Base-by-base conservation (phyloP, 2,329 filamentous ascomycete genomes). In the Sclerotinia spermophila region DNA sequence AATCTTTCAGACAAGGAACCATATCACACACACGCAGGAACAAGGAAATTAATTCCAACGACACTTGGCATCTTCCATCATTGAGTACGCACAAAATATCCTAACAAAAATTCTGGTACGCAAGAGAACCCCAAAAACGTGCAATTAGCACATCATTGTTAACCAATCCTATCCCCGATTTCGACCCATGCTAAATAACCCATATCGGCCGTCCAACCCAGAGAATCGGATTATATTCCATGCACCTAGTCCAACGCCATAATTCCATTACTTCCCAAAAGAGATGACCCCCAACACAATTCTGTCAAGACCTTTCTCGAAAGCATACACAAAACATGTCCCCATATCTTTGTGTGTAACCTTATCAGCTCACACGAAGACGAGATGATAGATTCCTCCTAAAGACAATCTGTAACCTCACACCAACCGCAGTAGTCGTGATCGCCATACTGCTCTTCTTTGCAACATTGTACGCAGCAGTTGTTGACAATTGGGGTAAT, bases 401-500 rank as follows among this genome's bases (percentile, higher is more conserved):
- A 75, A 33, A 76, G 73, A 67, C 76, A 78, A 59, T 77, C 74
- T 2, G 76, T 75, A 17, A 76, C 79, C 61, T 83, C 82, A 76
- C 84, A 86, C 76, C 82, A 81, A 13, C 80, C 80, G 78, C 84
- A 86, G 76, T 82, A 83, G 74, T 86, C 84, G 76, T 86, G 84
- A 62, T 82, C 82, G 72, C 84, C 69, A 69, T 83, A 83, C 75
- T 85, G 83, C 68, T 82, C 81, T 45, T 82, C 82, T 75, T 83
- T 84, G 80, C 84, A 86, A 79, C 84, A 86, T 74, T 82, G 84
- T 38, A 81, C 81, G 80, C 84, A 86, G 82, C 84, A 86, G 74
- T 81, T 76, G 79, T 83, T 81, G 79, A 85, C 82, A 70, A 84
- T 82, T 70, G 81, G 81, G 72, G 82, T 78, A 73, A 79, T 77